Base-by-base conservation (phyloP, 202 grass and related monocot genomes). In the Zoysia matrella region DNA sequence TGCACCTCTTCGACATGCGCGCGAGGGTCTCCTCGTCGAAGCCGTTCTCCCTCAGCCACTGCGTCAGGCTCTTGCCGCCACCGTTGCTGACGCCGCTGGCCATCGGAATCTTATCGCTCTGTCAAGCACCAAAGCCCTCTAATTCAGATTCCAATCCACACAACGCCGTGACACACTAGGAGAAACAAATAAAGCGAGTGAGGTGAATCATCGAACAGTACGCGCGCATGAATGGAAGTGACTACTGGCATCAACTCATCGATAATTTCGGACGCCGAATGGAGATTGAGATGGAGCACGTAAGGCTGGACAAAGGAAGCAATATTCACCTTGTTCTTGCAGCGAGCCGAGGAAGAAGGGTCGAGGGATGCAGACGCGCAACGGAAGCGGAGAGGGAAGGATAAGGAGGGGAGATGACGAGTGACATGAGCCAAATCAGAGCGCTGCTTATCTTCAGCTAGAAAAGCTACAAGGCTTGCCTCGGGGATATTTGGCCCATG, bases 31-130 rank as follows among this genome's bases (percentile, higher is more conserved):
- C 88, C 3, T 96, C 93, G 65, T 96, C 89, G 22, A 90, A 99
- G 43, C 91, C 89, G 76, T 96, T 96, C 78, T 91, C 92, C 72
- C 90, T 49, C 74, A 99, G 86, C 84, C 94, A 99, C 9, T 73
- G 77, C 51, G 74, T 47, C 65, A 84, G 78, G 65, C 54, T 87
- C 79, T 79, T 85, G 76, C 65, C 78, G 57, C 49, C 73, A 41
- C 50, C 56, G 5, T 70, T 47, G 13, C 68, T 42, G 61, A 71
- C 80, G 8, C 75, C 48, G 72, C 67, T 9, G 6, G 80, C 56
- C 88, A 90, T 86, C n/a, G 71, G 1, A 60, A 4, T 9, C 57
- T 14, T 61, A 30, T 8, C 41, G 30, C n/a, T 58, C 73, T 82
- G 74, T 15, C 41, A 47, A 60, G 46, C 44, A 39, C 48, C 16